phyloP scores from a whole-genome alignment of 2,329 filamentous ascomycete genomes.

The Aspergillus proliferans region DNA sequence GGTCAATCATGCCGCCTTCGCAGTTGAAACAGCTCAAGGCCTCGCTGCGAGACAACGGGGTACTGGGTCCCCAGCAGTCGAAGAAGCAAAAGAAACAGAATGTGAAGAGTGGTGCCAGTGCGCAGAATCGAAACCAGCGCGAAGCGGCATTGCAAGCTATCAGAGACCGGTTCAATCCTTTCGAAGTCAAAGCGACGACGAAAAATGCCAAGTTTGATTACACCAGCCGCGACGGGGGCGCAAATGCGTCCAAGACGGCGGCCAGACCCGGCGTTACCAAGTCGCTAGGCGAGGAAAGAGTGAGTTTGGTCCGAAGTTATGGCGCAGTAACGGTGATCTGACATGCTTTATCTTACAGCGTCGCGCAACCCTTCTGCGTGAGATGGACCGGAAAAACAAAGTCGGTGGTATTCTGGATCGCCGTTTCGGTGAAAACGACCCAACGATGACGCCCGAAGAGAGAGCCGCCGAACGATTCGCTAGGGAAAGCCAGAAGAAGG shows the following conservation, averaged over 20 bases:
- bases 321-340: not conserved
- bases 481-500: conserved; percentile 71
- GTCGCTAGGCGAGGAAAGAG: conserved; percentile 77
- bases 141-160: conserved; percentile 75
- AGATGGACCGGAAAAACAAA: conserved; percentile 84
- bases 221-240: conserved; percentile 54
- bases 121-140: conserved; percentile 69
- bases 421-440: conserved; percentile 92
- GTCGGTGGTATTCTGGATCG: conserved; percentile 87
- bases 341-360: conserved; percentile 45
- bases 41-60: conserved; percentile 80
- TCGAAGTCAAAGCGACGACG: conserved; percentile 79
- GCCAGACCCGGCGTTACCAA: conserved; percentile 79
- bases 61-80: conserved; percentile 85
- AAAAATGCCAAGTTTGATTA: conserved; percentile 80
- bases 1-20: conserved; percentile 71
- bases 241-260: conserved; percentile 37
- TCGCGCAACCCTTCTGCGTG: conserved; percentile 74
- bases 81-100: conserved; percentile 86
- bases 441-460: conserved; percentile 87
- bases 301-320: conserved; percentile 33
- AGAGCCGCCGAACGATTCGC: conserved; percentile 88
- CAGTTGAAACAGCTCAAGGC: conserved; percentile 94
- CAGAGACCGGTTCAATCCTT: conserved; percentile 95
- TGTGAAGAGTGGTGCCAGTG: conserved; percentile 59